phyloP scores from a whole-genome alignment of 208 protist species.

The Trypanosomatidae sp. region DNA sequence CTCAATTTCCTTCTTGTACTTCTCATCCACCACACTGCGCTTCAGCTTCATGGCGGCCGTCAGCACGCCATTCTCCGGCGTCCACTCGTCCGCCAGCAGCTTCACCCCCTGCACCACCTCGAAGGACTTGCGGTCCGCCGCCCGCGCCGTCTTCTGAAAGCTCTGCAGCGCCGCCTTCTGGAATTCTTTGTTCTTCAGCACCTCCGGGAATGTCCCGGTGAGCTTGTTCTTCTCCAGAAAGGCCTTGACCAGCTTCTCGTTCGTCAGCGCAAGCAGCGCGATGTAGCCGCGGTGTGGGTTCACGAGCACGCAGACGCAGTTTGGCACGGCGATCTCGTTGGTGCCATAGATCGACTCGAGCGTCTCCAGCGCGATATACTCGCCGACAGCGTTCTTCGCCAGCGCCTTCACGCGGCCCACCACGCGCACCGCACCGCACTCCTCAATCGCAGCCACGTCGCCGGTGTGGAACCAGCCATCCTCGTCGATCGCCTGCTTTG shows the following conservation, averaged over 20 bases:
- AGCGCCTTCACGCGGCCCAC: slow-evolving; percentile 92
- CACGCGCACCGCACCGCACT: no score
- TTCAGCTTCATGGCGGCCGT: slow-evolving; percentile 87
- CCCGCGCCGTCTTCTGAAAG: slow-evolving; percentile 52
- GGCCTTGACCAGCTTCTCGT: slow-evolving; percentile 40
- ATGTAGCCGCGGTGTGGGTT: slow-evolving; percentile 79
- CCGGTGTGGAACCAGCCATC: slow-evolving; percentile 92
- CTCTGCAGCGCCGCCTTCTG: slow-evolving; percentile 37
- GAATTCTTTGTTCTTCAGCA: slow-evolving; percentile 52
- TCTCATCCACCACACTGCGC: slow-evolving; percentile 58
- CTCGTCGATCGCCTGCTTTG: slow-evolving; percentile 67
- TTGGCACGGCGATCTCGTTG: slow-evolving; percentile 49
- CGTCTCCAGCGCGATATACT: slow-evolving; percentile 90
- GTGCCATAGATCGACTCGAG: slow-evolving; percentile 76
- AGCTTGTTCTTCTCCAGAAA: slow-evolving; percentile 68
- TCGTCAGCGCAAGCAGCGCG: slow-evolving; percentile 50
- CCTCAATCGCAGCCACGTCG: no score
- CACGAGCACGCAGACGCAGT: slow-evolving; percentile 76
- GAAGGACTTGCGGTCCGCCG: slow-evolving; percentile 69
- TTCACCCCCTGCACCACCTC: slow-evolving; percentile 56
- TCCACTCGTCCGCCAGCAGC: slow-evolving; percentile 80
- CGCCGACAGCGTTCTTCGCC: slow-evolving; percentile 90
- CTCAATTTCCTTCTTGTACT: slow-evolving; percentile 61
- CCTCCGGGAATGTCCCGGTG: slow-evolving; percentile 34
- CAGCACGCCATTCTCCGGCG: slow-evolving; percentile 74